These are phyloP conservation scores for Entelexis paramagnoliae DNA, from an alignment of 1,139 yeast species.

Conservation along the genomic window DNA sequence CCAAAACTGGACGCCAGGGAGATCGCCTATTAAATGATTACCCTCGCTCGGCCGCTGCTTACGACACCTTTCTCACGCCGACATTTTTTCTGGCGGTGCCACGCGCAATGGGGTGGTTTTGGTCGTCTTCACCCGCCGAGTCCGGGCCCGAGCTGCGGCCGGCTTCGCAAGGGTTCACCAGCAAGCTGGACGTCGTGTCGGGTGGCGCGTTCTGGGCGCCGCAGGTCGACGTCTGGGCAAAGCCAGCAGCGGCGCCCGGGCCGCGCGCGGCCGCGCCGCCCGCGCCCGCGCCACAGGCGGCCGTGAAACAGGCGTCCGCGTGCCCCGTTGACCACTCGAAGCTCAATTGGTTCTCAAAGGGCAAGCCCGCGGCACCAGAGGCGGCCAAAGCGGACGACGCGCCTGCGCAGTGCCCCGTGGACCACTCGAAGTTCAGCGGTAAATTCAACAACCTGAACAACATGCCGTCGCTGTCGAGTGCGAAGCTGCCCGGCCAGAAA, in stretches of 20 bases:
- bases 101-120: constrained; percentile 66
- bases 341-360: constrained; percentile 20
- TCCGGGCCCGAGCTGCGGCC: neutral
- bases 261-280: neutral
- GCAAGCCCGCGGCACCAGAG: neutral
- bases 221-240: constrained; percentile 15
- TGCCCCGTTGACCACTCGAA: constrained; percentile 40
- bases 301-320: constrained; percentile 24
- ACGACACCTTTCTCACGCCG: neutral
- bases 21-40: neutral
- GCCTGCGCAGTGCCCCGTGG: neutral
- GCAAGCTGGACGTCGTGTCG: constrained; percentile 3
- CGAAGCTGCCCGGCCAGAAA: constrained; percentile 71
- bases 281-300: neutral
- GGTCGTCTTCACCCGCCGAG: constrained; percentile 32
- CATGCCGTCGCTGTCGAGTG: constrained; percentile 70
- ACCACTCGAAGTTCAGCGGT: constrained; percentile 30
- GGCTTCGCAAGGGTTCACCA: neutral
- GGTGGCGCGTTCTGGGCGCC: constrained; percentile 22
- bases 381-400: neutral
- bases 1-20: neutral
- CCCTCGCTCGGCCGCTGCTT: neutral
- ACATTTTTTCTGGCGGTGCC: neutral
- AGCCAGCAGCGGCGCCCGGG: constrained; percentile 18
- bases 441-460: constrained; percentile 55